These are phyloP conservation scores for Ustilago shanxiensis DNA, from an alignment of 1,284 basidiomycete species.

Conservation along the genomic window DNA sequence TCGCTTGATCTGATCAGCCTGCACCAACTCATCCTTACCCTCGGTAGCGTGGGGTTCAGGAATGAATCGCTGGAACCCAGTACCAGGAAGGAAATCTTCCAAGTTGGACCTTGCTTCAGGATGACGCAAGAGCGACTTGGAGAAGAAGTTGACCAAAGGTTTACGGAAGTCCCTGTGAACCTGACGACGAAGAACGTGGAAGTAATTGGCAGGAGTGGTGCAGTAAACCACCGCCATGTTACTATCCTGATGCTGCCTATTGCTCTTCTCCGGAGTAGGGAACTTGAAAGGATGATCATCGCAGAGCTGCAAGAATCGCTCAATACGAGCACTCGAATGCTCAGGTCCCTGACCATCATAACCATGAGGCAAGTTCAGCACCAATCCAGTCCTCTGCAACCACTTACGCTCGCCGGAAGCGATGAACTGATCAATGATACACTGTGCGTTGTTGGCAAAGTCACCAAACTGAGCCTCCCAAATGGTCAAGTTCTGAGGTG, in stretches of 20 bases:
- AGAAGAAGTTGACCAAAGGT: conserved; percentile 86
- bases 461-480: conserved; percentile 99
- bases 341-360: conserved; percentile 99
- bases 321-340: conserved; percentile 94
- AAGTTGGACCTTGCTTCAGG: conserved; percentile 88
- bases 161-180: conserved; percentile 70
- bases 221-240: conserved; percentile 99
- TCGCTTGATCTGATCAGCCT: conserved; percentile 87
- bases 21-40: conserved; percentile 75
- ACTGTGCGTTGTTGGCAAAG: conserved; percentile 83
- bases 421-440: conserved; percentile 99
- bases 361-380: conserved; percentile 88
- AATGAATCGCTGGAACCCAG: conserved; percentile 91
- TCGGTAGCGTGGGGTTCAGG: conserved; percentile 82
- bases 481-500: conserved; percentile 90
- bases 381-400: conserved; percentile 93
- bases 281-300: conserved; percentile 95
- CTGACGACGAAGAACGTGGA: conserved; percentile 70
- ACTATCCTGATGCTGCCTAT: conserved; percentile 97
- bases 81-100: conserved; percentile 88
- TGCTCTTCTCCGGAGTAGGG: conserved; percentile 89
- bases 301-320: conserved; percentile 96
- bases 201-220: conserved; percentile 73
- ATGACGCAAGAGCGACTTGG: conserved; percentile 93
- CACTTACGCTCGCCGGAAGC: conserved; percentile 98